These are phyloP conservation scores for Hericium erinaceus DNA, from an alignment of 768 basidiomycete genomes.

Conservation along the genomic window DNA sequence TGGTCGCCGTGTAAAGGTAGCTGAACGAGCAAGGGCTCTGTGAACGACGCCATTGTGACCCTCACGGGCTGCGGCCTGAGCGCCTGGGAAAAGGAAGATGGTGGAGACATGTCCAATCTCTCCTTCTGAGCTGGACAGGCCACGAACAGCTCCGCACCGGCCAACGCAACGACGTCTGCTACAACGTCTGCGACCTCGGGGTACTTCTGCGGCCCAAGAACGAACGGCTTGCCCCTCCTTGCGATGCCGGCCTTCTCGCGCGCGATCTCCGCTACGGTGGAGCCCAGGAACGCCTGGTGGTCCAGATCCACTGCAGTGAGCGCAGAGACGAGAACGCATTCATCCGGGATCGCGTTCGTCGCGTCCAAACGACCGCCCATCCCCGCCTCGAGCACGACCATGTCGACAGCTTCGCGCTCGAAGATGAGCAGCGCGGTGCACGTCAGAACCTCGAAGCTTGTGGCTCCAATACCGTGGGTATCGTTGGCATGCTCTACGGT, in stretches of 20 bases:
- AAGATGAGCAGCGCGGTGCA: constrained; percentile 73
- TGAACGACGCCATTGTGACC: constrained; percentile 34
- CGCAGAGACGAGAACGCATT: constrained; percentile 63
- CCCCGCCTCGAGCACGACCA: constrained; percentile 87
- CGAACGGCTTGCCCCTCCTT: constrained; percentile 47
- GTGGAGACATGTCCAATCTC: not conserved
- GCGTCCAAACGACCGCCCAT: constrained; percentile 92
- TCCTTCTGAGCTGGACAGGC: constrained; percentile 22
- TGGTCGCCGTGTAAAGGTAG: constrained; percentile 74
- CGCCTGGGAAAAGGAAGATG: constrained; percentile 24
- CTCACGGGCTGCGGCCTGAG: constrained; percentile 36
- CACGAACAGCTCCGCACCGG: constrained; percentile 28
- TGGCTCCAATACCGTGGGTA: constrained; percentile 38
- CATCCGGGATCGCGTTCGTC: constrained; percentile 78
- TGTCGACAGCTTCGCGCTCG: constrained; percentile 57
- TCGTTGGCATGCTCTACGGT: constrained; percentile 41
- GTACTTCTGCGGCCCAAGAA: constrained; percentile 58
- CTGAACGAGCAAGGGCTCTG: constrained; percentile 33
- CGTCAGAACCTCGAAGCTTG: constrained; percentile 79
- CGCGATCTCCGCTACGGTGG: constrained; percentile 65
- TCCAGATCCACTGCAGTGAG: constrained; percentile 87
- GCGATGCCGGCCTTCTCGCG: constrained; percentile 80
- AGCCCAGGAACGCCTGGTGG: constrained; percentile 85
- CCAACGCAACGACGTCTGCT: constrained; percentile 30
- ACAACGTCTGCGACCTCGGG: constrained; percentile 38